A percentile compares a stretch with the other conserved stretches of the same genome.
Conservation (phyloP, 495 filamentous ascomycete genomes). For the Copromyces sp. region DNA sequence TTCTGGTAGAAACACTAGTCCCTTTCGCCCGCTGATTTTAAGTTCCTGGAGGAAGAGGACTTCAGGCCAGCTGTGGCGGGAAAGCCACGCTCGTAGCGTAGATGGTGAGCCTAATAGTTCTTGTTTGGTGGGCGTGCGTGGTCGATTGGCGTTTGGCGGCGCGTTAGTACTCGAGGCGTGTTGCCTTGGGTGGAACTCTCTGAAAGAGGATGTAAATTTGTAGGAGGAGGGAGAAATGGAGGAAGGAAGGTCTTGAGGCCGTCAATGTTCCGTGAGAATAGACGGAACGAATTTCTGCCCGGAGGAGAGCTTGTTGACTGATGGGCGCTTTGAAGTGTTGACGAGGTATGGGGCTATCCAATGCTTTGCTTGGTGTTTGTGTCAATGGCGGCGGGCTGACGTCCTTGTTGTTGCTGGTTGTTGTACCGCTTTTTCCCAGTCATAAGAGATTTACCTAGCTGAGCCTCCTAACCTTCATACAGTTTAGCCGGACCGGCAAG, state of each 20-base stretch:
- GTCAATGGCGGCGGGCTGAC: constrained; percentile 12
- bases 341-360: neutral
- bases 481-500: no score
- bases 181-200: neutral
- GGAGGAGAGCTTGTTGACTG: neutral
- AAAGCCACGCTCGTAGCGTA: constrained; percentile 32
- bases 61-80: constrained; percentile 36
- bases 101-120: neutral
- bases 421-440: neutral
- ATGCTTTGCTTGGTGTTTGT: neutral
- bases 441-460: no score
- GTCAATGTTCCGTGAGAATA: constrained; percentile 46
- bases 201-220: constrained; percentile 37
- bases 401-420: neutral
- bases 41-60: constrained; percentile 44
- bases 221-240: neutral
- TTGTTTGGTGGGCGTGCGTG: neutral
- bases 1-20: constrained; percentile 15
- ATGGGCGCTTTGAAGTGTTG: neutral
- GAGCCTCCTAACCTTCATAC: no score
- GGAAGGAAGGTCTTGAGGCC: constrained; percentile 35
- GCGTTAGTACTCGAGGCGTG: neutral
- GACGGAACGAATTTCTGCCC: constrained; percentile 7
- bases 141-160: neutral
- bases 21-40: constrained; percentile 33